Conservation (phyloP, 768 basidiomycete species). For the Termitomyces eurrhizus region DNA sequence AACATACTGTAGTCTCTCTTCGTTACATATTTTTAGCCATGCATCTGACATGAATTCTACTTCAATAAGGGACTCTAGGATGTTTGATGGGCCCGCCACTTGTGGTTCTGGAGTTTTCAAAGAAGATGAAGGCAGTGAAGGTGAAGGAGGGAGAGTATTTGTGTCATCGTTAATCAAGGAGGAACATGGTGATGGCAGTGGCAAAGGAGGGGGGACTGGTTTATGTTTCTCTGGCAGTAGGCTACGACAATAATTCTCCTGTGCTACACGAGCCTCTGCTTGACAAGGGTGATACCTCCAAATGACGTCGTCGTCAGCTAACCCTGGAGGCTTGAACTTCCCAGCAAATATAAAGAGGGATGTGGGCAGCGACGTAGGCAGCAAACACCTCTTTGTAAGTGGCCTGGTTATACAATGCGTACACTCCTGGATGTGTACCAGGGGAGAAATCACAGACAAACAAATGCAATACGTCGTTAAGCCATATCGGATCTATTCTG, state of each 20-base stretch:
- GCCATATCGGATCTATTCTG: not conserved
- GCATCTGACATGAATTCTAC: not conserved
- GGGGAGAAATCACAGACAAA: conserved; percentile 4
- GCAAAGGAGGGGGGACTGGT: too few relatives aligned
- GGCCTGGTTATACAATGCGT: not conserved
- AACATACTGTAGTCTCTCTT: not conserved
- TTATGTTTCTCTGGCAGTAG: not conserved
- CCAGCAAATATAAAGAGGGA: conserved; percentile 4
- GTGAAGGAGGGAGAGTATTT: too few relatives aligned
- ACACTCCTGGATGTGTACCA: not conserved
- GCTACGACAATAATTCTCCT: not conserved
- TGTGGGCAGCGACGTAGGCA: not conserved
- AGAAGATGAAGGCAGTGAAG: too few relatives aligned
- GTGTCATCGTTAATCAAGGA: too few relatives aligned
- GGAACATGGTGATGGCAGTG: too few relatives aligned
- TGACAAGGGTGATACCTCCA: not conserved
- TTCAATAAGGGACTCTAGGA: too few relatives aligned
- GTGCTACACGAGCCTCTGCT: not conserved
- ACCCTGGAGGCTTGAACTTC: not conserved
- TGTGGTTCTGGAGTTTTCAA: too few relatives aligned
- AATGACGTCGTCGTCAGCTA: not conserved
- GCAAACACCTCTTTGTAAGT: not conserved
- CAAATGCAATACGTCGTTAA: not conserved
- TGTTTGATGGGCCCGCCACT: too few relatives aligned
- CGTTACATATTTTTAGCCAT: not conserved